phyloP scores from a whole-genome alignment of 768 basidiomycete genomes.

The Fomitopsis serialis region DNA sequence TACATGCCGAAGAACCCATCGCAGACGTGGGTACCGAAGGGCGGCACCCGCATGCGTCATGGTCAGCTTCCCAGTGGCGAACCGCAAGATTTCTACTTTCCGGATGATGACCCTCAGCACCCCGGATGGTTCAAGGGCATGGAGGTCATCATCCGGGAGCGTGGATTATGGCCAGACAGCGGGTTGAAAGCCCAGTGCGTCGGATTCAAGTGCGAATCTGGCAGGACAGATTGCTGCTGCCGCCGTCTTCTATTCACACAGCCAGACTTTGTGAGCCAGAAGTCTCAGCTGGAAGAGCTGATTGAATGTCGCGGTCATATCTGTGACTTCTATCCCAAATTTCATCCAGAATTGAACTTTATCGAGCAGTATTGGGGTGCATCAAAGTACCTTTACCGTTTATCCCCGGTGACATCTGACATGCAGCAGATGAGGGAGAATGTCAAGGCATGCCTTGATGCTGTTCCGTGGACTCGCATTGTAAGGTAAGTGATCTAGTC shows the following conservation, averaged over 20 bases:
- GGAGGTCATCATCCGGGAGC: too few relatives aligned
- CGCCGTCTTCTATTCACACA: conserved; percentile 31
- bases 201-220: conserved; percentile 34
- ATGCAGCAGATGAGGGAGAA: conserved; percentile 24
- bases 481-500: too few relatives aligned
- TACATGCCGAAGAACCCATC: conserved; percentile 26
- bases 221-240: conserved; percentile 32
- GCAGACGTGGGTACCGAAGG: too few relatives aligned
- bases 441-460: conserved; percentile 29
- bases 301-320: conserved; percentile 29
- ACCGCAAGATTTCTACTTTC: conserved; percentile 27
- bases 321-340: conserved; percentile 38
- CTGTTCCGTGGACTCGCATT: conserved; percentile 36
- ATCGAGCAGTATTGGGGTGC: conserved; percentile 38
- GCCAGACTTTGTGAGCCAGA: conserved; percentile 34
- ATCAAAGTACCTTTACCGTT: conserved; percentile 32
- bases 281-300: conserved; percentile 27
- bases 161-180: conserved; percentile 27
- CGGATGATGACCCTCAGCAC: conserved; percentile 35
- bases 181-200: conserved; percentile 31
- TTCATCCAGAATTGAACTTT: conserved; percentile 42
- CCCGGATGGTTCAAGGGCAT: too few relatives aligned
- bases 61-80: too few relatives aligned
- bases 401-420: too few relatives aligned
- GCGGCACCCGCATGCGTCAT: too few relatives aligned